A percentile compares a stretch with the other conserved stretches of the same genome.
phyloP scores from a whole-genome alignment of 768 basidiomycete species.

The Tylopilus subfusipes region DNA sequence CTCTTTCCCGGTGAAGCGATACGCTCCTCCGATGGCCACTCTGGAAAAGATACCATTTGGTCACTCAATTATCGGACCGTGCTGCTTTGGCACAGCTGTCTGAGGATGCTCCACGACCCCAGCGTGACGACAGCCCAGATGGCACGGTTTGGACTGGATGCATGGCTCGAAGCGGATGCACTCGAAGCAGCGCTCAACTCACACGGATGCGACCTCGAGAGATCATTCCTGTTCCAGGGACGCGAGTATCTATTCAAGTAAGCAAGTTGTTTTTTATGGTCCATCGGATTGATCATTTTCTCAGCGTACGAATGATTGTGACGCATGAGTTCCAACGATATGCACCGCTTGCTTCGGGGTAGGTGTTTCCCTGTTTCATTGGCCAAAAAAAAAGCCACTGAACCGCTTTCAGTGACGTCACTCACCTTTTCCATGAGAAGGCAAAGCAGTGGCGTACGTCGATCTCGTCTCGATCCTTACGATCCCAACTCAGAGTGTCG shows the following conservation, averaged over 20 bases:
- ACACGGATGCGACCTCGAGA: conserved; percentile 66
- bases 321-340: conserved; percentile 66
- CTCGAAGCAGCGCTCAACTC: conserved; percentile 60
- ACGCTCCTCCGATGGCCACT: conserved; percentile 24
- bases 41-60: conserved; percentile 68
- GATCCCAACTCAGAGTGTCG: conserved; percentile 3
- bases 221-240: conserved; percentile 64
- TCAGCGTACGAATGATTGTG: conserved; percentile 66
- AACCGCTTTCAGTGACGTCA: conserved; percentile 38
- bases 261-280: conserved; percentile 25
- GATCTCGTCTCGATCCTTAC: conserved; percentile 6
- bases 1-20: conserved; percentile 73
- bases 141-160: conserved; percentile 58
- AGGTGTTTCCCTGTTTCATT: conserved; percentile 20
- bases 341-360: conserved; percentile 58
- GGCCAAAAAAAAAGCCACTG: not conserved
- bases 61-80: conserved; percentile 68
- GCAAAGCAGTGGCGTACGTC: conserved; percentile 66
- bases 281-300: conserved; percentile 1
- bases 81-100: conserved; percentile 71
- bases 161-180: conserved; percentile 67
- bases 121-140: conserved; percentile 45
- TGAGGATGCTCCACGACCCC: conserved; percentile 51
- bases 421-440: conserved; percentile 49
- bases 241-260: conserved; percentile 78